These are phyloP conservation scores for Candida dubliniensis DNA, from an alignment of 1,139 yeast species.

Conservation along the genomic window DNA sequence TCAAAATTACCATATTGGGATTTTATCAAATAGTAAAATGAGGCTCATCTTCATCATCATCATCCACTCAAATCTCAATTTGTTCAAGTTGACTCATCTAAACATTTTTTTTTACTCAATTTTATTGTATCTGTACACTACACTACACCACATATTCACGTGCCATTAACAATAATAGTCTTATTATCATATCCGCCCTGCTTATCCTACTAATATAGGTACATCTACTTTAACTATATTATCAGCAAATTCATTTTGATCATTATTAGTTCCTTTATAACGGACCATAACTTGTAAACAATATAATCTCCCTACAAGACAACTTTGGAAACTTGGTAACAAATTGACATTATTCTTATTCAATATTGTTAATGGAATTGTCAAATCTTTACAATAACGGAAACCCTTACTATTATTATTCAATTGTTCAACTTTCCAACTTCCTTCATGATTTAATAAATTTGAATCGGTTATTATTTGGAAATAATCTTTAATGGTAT, in stretches of 20 bases:
- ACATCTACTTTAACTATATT: conserved; percentile 40
- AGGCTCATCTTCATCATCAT: conserved; percentile 16
- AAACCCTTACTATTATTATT: conserved; percentile 16
- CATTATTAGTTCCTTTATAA: conserved; percentile 40
- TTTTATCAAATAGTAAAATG: conserved; percentile 1
- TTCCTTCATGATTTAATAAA: conserved; percentile 24
- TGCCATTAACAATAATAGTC: background rate
- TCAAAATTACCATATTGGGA: conserved; percentile 34
- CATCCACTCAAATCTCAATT: no score
- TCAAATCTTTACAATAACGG: conserved; percentile 31
- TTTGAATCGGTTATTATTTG: conserved; percentile 24
- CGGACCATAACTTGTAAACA: conserved; percentile 41
- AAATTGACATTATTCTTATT: conserved; percentile 43
- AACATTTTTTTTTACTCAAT: background rate
- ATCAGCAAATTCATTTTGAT: conserved; percentile 35
- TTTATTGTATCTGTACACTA: background rate
- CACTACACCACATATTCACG: background rate
- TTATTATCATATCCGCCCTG: conserved; percentile 1
- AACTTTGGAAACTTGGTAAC: conserved; percentile 45
- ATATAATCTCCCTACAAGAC: conserved; percentile 45
- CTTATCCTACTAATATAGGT: conserved; percentile 43
- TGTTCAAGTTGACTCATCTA: background rate
- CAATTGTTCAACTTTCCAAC: conserved; percentile 32
- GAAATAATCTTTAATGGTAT: conserved; percentile 40
- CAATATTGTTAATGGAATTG: conserved; percentile 30